Evolutionary conservation across 805 yeast species (phyloP).

Genomic region (Hanseniaspora clermontiae): DNA sequence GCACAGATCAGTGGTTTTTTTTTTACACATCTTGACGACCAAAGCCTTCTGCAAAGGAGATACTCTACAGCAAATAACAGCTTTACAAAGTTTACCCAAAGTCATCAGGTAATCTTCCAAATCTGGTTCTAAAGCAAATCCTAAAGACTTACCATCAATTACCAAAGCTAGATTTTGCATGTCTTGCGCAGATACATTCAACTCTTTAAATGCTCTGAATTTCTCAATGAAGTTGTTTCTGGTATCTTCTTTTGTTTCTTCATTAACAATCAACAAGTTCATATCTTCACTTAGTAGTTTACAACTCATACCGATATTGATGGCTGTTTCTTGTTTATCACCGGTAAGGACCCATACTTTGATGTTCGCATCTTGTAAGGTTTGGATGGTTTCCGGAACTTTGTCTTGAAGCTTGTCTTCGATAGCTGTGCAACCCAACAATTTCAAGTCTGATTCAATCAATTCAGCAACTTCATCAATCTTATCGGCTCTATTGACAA

Average conservation of each 20-base stretch:
- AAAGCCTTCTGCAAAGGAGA: slow-evolving; percentile 94
- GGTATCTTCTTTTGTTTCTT: slow-evolving; percentile 69
- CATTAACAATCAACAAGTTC: slow-evolving; percentile 83
- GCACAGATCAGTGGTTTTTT: slow-evolving; percentile 57
- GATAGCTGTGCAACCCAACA: slow-evolving; percentile 95
- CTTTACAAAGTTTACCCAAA: slow-evolving; percentile 77
- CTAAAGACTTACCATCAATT: slow-evolving; percentile 87
- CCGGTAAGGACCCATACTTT: slow-evolving; percentile 97
- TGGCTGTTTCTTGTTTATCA: slow-evolving; percentile 96
- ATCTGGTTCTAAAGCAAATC: slow-evolving; percentile 70
- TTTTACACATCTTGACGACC: slow-evolving; percentile 86
- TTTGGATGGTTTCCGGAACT: slow-evolving; percentile 93
- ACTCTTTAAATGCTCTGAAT: slow-evolving; percentile 55
- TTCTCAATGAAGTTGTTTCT: slow-evolving; percentile 62
- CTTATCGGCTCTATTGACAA: slow-evolving; percentile 59
- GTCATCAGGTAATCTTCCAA: slow-evolving; percentile 67
- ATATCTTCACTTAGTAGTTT: slow-evolving; percentile 86
- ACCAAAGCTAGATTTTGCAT: slow-evolving; percentile 71
- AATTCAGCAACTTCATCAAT: slow-evolving; percentile 81
- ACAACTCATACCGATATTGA: slow-evolving; percentile 97
- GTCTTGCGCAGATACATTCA: slow-evolving; percentile 54
- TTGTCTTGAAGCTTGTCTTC: slow-evolving; percentile 97
- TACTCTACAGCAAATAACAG: slow-evolving; percentile 95
- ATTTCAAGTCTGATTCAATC: slow-evolving; percentile 65
- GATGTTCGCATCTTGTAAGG: slow-evolving; percentile 91